Conservation (phyloP, 2,329 filamentous ascomycete species). For the Clathrospora elynae region DNA sequence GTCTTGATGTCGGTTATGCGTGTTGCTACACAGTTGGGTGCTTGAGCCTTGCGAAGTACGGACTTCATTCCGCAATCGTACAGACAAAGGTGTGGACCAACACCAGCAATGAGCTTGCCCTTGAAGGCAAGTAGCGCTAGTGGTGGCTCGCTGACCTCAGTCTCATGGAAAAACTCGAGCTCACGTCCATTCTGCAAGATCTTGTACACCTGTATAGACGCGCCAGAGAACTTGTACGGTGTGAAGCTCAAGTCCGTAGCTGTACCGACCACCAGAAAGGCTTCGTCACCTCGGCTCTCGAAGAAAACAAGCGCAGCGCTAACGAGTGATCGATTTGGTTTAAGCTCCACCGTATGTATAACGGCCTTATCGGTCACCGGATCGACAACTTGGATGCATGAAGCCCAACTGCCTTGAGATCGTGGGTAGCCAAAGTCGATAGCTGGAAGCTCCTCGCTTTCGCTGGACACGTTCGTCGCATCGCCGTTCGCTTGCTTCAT, state of each 20-base stretch:
- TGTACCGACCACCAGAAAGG: slow-evolving; percentile 91
- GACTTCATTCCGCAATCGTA: slow-evolving; percentile 95
- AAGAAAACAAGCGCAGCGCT: slow-evolving; percentile 86
- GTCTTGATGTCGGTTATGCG: slow-evolving; percentile 89
- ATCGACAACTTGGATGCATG: slow-evolving; percentile 91
- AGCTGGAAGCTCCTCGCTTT: slow-evolving; percentile 66
- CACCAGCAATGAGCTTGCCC: slow-evolving; percentile 82
- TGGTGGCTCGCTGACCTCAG: slow-evolving; percentile 85
- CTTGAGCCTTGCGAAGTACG: slow-evolving; percentile 88
- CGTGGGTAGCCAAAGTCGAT: slow-evolving; percentile 89
- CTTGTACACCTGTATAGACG: slow-evolving; percentile 90
- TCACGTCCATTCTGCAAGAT: slow-evolving; percentile 85
- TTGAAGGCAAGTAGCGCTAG: slow-evolving; percentile 92
- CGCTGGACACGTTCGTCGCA: slow-evolving; percentile 20
- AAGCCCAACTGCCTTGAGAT: slow-evolving; percentile 87
- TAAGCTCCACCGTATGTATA: slow-evolving; percentile 77
- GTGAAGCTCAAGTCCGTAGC: slow-evolving; percentile 85
- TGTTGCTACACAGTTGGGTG: slow-evolving; percentile 71
- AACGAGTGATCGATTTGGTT: slow-evolving; percentile 89
- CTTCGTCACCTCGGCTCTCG: slow-evolving; percentile 78
- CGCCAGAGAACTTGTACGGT: slow-evolving; percentile 71
- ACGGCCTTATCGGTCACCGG: slow-evolving; percentile 73
- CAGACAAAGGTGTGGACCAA: slow-evolving; percentile 79
- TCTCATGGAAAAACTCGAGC: slow-evolving; percentile 95
- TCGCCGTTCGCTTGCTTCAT: slow-evolving; percentile 24